phyloP scores from a whole-genome alignment of 1,284 basidiomycete species.

The Ganoderma resinaceum region DNA sequence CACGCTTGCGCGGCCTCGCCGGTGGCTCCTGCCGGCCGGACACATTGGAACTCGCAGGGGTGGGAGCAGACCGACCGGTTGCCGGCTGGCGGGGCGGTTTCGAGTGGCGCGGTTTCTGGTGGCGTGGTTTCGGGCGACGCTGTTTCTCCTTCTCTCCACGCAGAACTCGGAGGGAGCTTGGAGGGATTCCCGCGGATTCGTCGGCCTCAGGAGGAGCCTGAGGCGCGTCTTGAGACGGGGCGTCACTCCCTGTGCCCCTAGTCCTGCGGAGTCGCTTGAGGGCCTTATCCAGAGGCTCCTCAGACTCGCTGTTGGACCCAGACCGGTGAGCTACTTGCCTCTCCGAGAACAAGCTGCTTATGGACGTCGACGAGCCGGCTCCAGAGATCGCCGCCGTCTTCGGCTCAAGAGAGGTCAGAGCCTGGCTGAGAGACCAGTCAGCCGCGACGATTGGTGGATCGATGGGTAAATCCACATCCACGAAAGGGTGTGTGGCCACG shows the following conservation, averaged over 20 bases:
- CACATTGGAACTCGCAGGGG: too few species aligned
- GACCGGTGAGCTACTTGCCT: background rate
- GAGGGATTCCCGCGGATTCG: background rate
- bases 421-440: background rate
- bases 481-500: background rate
- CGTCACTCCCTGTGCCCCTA: background rate
- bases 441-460: background rate
- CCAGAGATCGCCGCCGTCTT: too few species aligned
- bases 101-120: too few species aligned
- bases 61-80: too few species aligned
- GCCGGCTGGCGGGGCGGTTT: too few species aligned
- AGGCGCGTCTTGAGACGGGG: background rate
- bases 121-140: background rate
- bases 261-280: background rate
- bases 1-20: background rate
- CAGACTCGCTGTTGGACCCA: background rate
- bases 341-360: background rate
- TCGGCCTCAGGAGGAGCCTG: background rate
- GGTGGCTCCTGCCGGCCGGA: background rate
- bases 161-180: background rate
- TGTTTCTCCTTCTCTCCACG: background rate
- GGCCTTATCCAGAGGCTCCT: background rate
- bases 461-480: background rate
- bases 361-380: background rate
- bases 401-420: background rate